Percentiles rank a stretch among this genome's conserved stretches.
Evolutionary conservation across 2,329 filamentous ascomycete genomes (phyloP).

Genomic region (Phyllosticta citribraziliensis): DNA sequence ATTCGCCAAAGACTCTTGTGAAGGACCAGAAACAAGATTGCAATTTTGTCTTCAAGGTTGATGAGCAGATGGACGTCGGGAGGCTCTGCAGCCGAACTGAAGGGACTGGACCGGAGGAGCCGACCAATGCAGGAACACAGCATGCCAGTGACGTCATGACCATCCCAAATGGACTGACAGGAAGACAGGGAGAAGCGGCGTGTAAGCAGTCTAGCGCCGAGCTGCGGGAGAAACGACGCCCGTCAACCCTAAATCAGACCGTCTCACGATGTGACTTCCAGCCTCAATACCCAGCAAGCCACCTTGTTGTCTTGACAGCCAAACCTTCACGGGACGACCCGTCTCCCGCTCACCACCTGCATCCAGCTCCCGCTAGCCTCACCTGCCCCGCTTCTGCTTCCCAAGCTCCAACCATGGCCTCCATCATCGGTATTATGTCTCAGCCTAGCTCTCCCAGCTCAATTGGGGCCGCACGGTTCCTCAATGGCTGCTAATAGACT

Average conservation of each 20-base stretch:
- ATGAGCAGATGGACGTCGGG: neutral
- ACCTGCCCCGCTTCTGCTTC: neutral
- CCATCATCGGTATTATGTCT: neutral
- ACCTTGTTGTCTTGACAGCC: neutral
- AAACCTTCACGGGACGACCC: neutral
- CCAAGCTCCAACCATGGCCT: neutral
- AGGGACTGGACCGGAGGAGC: too few relatives aligned
- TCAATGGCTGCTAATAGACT: neutral
- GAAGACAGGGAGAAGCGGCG: neutral
- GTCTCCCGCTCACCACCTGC: neutral
- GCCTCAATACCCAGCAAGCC: neutral
- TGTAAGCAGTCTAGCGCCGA: neutral
- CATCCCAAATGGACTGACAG: neutral
- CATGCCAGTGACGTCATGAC: neutral
- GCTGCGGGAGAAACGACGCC: neutral
- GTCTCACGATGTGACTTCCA: neutral
- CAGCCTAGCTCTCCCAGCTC: neutral
- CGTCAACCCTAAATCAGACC: neutral
- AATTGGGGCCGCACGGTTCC: neutral
- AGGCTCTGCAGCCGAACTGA: too few relatives aligned
- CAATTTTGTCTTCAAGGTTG: neutral
- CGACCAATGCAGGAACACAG: neutral
- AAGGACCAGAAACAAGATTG: neutral
- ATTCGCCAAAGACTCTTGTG: neutral
- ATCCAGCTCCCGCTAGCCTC: neutral